Conservation (phyloP, 2,329 filamentous ascomycete species). For the Epichloe elymi region DNA sequence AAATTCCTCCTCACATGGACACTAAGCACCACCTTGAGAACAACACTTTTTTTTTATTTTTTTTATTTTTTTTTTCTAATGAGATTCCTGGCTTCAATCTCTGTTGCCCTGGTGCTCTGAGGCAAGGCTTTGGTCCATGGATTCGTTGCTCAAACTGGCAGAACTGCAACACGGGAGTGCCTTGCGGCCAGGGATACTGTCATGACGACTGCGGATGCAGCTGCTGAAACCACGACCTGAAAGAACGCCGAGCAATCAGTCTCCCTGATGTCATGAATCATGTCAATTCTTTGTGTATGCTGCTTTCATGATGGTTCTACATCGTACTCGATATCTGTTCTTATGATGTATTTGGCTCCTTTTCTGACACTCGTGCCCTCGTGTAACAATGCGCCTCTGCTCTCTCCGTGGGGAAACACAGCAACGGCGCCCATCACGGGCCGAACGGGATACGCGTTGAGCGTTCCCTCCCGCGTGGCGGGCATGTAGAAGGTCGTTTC, state of each 20-base stretch:
- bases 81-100: too few relatives aligned
- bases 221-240: too few relatives aligned
- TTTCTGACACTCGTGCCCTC: constrained; percentile 58
- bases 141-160: too few relatives aligned
- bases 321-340: constrained; percentile 61
- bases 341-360: constrained; percentile 54
- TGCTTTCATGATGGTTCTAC: constrained; percentile 25
- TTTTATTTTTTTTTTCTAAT: too few relatives aligned
- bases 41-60: too few relatives aligned
- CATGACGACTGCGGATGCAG: too few relatives aligned
- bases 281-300: not conserved
- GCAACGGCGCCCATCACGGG: constrained; percentile 57
- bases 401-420: constrained; percentile 58
- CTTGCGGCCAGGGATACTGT: too few relatives aligned
- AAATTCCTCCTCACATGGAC: not conserved
- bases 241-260: too few relatives aligned
- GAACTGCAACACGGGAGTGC: too few relatives aligned
- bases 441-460: constrained; percentile 57
- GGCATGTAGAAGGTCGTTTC: constrained; percentile 62
- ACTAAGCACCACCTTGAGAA: not conserved
- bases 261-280: too few relatives aligned
- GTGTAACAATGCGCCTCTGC: constrained; percentile 50
- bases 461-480: constrained; percentile 45
- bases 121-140: too few relatives aligned
- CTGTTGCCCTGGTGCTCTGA: too few relatives aligned